A percentile compares a stretch with the other conserved stretches of the same genome.
Evolutionary conservation across 768 basidiomycete species (phyloP).

Genomic region (Lactarius tabidus): DNA sequence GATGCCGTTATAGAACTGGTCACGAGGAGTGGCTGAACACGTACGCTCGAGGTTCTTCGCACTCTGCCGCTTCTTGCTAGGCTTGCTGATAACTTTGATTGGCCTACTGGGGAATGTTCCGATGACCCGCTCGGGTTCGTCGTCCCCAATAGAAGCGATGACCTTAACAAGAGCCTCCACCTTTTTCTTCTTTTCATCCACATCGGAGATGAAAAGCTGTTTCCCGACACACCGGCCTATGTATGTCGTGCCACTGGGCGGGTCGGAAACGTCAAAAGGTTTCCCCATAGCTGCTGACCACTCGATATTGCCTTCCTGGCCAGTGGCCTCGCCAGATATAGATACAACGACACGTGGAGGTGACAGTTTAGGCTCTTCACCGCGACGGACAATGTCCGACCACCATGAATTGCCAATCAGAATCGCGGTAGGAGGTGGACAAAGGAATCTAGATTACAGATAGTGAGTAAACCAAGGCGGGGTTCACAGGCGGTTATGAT

Average conservation of each 20-base stretch:
- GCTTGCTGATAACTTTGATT: conserved; percentile 99
- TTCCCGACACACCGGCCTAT: conserved; percentile 93
- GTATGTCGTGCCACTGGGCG: conserved; percentile 80
- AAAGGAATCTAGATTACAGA: conserved; percentile 62
- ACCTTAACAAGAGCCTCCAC: conserved; percentile 92
- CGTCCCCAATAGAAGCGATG: conserved; percentile 72
- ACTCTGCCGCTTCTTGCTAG: conserved; percentile 93
- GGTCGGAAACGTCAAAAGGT: conserved; percentile 74
- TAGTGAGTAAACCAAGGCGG: conserved; percentile 19
- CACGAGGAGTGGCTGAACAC: conserved; percentile 32
- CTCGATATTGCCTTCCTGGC: conserved; percentile 79
- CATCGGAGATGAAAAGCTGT: conserved; percentile 91
- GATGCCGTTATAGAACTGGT: conserved; percentile 18
- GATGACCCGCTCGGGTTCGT: conserved; percentile 77
- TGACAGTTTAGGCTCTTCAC: conserved; percentile 68
- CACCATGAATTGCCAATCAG: conserved; percentile 96
- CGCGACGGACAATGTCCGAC: conserved; percentile 72
- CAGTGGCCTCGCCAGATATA: conserved; percentile 85
- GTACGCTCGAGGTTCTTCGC: conserved; percentile 89
- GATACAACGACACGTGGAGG: conserved; percentile 83
- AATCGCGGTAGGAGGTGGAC: conserved; percentile 90
- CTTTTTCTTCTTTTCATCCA: conserved; percentile 93
- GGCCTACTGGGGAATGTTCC: conserved; percentile 88
- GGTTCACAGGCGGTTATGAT: conserved; percentile 9
- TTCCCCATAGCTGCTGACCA: conserved; percentile 87